phyloP scores from a whole-genome alignment of 164 flowering plant genomes.

The Chimonanthus salicifolius region DNA sequence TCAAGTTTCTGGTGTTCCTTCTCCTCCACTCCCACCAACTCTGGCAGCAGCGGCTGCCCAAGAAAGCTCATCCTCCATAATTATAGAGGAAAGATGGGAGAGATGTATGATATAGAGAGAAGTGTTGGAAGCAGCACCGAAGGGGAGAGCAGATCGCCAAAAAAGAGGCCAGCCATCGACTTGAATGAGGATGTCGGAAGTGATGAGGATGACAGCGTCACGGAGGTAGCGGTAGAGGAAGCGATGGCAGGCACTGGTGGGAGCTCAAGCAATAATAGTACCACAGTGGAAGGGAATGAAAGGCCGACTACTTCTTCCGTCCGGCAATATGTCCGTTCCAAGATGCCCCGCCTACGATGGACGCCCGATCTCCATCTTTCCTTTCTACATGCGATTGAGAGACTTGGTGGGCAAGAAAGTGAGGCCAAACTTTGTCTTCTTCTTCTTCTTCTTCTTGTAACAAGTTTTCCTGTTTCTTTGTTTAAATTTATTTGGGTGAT shows the following conservation, averaged over 20 bases:
- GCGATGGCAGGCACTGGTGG: constrained; percentile 12
- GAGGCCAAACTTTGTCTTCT: constrained; percentile 10
- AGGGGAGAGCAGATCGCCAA: constrained; percentile 14
- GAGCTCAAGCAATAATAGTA: constrained; percentile 11
- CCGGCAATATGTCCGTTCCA: constrained; percentile 46
- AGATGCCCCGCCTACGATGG: constrained; percentile 61
- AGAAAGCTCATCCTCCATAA: not conserved
- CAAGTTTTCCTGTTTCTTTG: not conserved
- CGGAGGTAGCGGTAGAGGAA: not conserved
- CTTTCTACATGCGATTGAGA: constrained; percentile 52
- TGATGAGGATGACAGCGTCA: constrained; percentile 14
- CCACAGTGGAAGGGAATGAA: constrained; percentile 22
- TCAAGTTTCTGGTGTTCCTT: not conserved
- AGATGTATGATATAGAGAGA: constrained; percentile 16
- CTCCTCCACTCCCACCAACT: constrained; percentile 1
- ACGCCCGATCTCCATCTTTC: constrained; percentile 72
- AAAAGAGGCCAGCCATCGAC: constrained; percentile 28
- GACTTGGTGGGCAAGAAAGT: constrained; percentile 83
- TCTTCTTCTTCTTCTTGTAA: not conserved
- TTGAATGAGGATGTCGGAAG: constrained; percentile 33
- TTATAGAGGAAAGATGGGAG: not conserved
- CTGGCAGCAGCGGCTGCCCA: constrained; percentile 8
- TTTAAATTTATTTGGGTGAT: constrained; percentile 3
- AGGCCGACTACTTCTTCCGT: constrained; percentile 15
- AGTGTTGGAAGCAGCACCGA: constrained; percentile 9